Evolutionary conservation across 192 early-diverging fungal genomes (phyloP).

Genomic region (Gamsiella multidivaricata): DNA sequence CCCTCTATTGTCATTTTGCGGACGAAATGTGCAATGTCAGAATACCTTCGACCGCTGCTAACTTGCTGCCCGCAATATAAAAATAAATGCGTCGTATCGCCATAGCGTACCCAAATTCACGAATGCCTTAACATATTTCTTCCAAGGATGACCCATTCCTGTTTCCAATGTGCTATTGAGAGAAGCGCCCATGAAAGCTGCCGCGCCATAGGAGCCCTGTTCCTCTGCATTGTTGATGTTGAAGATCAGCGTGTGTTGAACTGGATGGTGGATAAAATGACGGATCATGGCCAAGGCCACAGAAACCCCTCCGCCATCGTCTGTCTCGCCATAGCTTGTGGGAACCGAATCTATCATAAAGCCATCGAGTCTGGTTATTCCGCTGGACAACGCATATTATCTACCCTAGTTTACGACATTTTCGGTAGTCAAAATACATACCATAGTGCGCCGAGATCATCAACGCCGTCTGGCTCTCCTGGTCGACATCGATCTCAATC

Average conservation of each 20-base stretch:
- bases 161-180: constrained; percentile 29
- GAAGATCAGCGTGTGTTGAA: constrained; percentile 70
- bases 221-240: constrained; percentile 80
- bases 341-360: constrained; percentile 68
- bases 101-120: constrained; percentile 73
- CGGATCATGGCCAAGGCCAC: constrained; percentile 67
- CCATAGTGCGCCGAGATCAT: constrained; percentile 75
- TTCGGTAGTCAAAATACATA: constrained; percentile 1
- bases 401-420: too few species aligned
- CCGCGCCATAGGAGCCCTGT: constrained; percentile 68
- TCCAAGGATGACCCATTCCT: constrained; percentile 69
- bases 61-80: background rate
- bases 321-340: constrained; percentile 73
- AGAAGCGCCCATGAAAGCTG: constrained; percentile 60
- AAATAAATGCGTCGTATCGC: background rate
- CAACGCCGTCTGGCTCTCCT: constrained; percentile 57
- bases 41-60: background rate
- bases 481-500: constrained; percentile 47
- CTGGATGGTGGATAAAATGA: constrained; percentile 66
- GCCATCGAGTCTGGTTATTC: background rate
- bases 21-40: background rate
- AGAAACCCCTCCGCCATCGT: constrained; percentile 75
- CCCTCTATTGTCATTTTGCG: constrained; percentile 59
- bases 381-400: background rate
- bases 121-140: constrained; percentile 66